phyloP scores from a whole-genome alignment of 192 early-diverging fungal species.

The Rhizophagus sp. region DNA sequence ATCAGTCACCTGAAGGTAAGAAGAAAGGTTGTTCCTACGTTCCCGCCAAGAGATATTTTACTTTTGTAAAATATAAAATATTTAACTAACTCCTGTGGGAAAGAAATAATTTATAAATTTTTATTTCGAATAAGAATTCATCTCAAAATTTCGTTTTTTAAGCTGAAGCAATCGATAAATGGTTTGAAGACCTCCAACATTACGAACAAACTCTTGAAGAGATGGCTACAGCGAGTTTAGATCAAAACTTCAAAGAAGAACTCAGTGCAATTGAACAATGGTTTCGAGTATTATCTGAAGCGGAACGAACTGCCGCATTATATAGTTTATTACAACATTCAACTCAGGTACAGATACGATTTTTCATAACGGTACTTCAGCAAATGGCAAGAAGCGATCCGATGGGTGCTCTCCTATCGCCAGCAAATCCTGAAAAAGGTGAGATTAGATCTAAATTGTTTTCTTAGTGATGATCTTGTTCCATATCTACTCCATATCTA shows the following conservation, averaged over 20 bases:
- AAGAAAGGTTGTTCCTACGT: background rate
- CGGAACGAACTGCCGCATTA: constrained; percentile 89
- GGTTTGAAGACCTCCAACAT: constrained; percentile 90
- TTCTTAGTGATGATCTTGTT: background rate
- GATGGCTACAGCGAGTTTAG: constrained; percentile 78
- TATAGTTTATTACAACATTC: constrained; percentile 91
- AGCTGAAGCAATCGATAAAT: constrained; percentile 79
- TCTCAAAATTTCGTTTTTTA: background rate
- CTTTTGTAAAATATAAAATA: background rate
- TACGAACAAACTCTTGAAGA: constrained; percentile 92
- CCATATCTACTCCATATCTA: background rate
- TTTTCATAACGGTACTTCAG: constrained; percentile 91
- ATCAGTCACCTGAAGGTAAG: constrained; percentile 33
- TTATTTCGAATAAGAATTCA: background rate
- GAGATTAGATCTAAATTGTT: constrained; percentile 6
- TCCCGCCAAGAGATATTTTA: background rate
- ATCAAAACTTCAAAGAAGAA: constrained; percentile 87
- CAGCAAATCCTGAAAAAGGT: constrained; percentile 54
- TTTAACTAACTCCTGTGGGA: background rate
- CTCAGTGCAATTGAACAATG: constrained; percentile 92
- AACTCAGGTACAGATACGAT: constrained; percentile 89
- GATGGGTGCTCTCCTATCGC: constrained; percentile 56
- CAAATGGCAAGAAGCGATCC: constrained; percentile 90
- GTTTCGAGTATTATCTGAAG: constrained; percentile 87
- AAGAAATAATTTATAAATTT: background rate